phyloP scores from a whole-genome alignment of 805 yeast genomes.

The Candida taoyuanica region DNA sequence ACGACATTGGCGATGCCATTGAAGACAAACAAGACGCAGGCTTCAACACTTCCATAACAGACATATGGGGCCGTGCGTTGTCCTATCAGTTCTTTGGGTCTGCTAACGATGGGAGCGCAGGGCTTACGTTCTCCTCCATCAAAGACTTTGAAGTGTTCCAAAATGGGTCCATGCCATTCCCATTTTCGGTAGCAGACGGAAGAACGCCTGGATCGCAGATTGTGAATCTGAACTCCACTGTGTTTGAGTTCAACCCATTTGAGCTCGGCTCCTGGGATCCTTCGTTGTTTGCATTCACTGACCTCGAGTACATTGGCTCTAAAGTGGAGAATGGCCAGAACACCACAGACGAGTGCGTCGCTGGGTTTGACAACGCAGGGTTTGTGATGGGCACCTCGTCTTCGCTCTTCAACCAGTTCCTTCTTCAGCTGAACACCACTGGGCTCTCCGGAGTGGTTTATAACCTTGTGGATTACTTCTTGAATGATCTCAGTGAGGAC shows the following conservation, averaged over 20 bases:
- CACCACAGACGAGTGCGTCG: conserved; percentile 48
- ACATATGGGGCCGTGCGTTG: conserved; percentile 69
- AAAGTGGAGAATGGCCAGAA: conserved; percentile 21
- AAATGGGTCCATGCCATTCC: conserved; percentile 67
- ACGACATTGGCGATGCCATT: conserved; percentile 48
- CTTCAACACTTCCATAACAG: conserved; percentile 61
- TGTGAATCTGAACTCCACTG: conserved; percentile 63
- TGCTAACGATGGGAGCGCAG: conserved; percentile 39
- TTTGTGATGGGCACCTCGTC: conserved; percentile 81
- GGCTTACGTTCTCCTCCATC: conserved; percentile 52
- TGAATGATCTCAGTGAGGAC: conserved; percentile 42
- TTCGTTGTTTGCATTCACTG: conserved; percentile 57
- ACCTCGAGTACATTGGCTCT: conserved; percentile 68
- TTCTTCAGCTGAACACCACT: conserved; percentile 59
- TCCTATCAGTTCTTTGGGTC: conserved; percentile 17
- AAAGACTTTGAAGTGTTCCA: conserved; percentile 57
- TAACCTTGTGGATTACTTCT: conserved; percentile 40
- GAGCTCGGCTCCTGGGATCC: conserved; percentile 91
- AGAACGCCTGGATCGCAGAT: conserved; percentile 57
- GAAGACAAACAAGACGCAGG: conserved; percentile 57
- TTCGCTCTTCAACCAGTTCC: conserved; percentile 66
- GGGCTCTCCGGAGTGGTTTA: conserved; percentile 43
- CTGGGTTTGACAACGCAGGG: conserved; percentile 78
- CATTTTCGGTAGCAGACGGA: conserved; percentile 60
- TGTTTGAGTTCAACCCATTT: conserved; percentile 58